Base-by-base conservation (phyloP, 1,139 yeast genomes). In the Protomyces pachydermus region DNA sequence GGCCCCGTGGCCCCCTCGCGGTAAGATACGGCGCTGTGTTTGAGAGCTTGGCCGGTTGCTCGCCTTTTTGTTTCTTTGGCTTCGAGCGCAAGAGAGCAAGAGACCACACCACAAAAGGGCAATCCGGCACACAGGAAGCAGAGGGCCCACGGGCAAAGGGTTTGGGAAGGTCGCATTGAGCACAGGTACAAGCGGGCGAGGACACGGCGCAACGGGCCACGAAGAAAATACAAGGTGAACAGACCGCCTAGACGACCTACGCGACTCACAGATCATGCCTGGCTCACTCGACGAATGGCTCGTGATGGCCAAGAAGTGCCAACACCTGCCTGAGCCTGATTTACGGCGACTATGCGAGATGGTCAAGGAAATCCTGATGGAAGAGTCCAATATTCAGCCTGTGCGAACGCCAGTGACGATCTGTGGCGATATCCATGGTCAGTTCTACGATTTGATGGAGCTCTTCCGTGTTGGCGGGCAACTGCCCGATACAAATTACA, bases 361-460 rank as follows among this genome's bases (percentile, higher is more conserved):
- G 79, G 97, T 90, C 61, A 90, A 90, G 74, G 96, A 89, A 72
- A 77, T 90, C 54, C 74, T 90, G 66, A 90, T 90, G 96, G 97
- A 90, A 74, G 97, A 90, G 75, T 87, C 93, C 54, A 93, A 93
- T 74, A 91, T 93, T 69, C 98, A 93, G 73, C 98, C 98, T 0
- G 98, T 93, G 14, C 90, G 87, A 74, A 85, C 95, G 42, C 98
- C 98, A 1, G 98, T 93, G n/a, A 91, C 97, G 1, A 97, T 93
- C 14, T 93, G 98, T 79, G 98, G 98, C 72, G 98, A 93, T 76
- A 95, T 93, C 69, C 98, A 93, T 76, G 98, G 98, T 6, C 98
- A 93, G 76, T 93, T 93, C 74, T 98, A 93, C 74, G 98, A 93
- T 75, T 79, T 93, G 67, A 79, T 93, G 73, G 98, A 93, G 75